These are phyloP conservation scores for Silene latifolia DNA, from an alignment of 148 eudicot species.

Conservation along the genomic window DNA sequence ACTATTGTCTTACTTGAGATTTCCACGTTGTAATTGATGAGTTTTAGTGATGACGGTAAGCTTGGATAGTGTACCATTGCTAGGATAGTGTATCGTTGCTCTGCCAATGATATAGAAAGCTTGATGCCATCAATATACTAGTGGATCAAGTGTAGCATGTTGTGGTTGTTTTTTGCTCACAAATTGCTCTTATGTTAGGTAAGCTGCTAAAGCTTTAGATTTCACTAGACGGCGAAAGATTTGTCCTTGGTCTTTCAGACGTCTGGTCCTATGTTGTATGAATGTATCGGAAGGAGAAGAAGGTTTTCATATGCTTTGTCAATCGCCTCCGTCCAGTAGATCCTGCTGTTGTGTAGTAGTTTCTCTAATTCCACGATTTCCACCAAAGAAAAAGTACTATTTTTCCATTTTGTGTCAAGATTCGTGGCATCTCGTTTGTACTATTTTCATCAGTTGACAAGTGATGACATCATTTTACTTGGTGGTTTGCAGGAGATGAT, in stretches of 20 bases:
- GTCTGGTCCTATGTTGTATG: background rate
- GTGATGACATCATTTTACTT: constrained; percentile 1
- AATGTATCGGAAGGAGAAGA: background rate
- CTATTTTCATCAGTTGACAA: background rate
- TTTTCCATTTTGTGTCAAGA: background rate
- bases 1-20: no score
- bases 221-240: background rate
- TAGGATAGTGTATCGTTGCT: background rate
- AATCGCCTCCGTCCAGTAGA: background rate
- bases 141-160: background rate
- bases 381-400: background rate
- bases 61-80: no score
- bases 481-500: constrained; percentile 34
- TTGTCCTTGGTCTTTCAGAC: background rate
- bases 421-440: background rate
- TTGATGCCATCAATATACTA: background rate
- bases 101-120: background rate
- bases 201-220: background rate
- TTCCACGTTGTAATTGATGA: no score
- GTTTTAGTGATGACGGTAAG: background rate
- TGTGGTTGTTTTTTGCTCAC: background rate
- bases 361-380: background rate
- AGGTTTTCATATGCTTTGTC: background rate
- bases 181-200: background rate
- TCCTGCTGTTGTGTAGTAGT: background rate